phyloP scores from a whole-genome alignment of 352 stramenopile species.

The Phytophthora citrophthora region DNA sequence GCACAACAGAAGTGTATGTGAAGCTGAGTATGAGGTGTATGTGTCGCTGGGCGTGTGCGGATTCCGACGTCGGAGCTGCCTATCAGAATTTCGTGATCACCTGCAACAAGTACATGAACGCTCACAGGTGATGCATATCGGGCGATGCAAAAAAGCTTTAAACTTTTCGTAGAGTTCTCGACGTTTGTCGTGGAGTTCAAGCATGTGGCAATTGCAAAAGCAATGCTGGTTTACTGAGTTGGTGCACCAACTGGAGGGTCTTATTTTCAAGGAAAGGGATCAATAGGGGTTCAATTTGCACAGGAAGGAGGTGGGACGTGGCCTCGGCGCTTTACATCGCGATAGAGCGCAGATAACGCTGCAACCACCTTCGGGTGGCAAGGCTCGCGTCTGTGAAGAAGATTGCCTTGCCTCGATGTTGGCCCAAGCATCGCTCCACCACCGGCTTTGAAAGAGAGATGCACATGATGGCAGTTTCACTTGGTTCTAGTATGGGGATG shows the following conservation, averaged over 20 bases:
- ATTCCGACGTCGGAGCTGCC: neutral
- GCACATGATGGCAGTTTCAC: constrained; percentile 4
- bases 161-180: too few species aligned
- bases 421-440: neutral
- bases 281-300: constrained; percentile 13
- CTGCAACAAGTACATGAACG: neutral
- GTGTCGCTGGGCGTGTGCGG: neutral
- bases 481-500: constrained; percentile 21
- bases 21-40: neutral
- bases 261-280: constrained; percentile 7
- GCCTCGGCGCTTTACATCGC: neutral
- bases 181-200: too few species aligned
- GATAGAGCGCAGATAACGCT: neutral
- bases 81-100: neutral
- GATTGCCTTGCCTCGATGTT: neutral
- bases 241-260: neutral
- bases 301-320: constrained; percentile 1
- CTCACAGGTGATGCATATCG: neutral
- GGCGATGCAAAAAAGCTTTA: too few species aligned
- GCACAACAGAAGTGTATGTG: too few species aligned
- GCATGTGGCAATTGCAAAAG: too few species aligned
- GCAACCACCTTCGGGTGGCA: neutral
- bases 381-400: neutral
- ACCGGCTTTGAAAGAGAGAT: constrained; percentile 13
- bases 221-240: too few species aligned